Conservation (phyloP, 2,329 filamentous ascomycete genomes). For the Cladophialophora carrionii region DNA sequence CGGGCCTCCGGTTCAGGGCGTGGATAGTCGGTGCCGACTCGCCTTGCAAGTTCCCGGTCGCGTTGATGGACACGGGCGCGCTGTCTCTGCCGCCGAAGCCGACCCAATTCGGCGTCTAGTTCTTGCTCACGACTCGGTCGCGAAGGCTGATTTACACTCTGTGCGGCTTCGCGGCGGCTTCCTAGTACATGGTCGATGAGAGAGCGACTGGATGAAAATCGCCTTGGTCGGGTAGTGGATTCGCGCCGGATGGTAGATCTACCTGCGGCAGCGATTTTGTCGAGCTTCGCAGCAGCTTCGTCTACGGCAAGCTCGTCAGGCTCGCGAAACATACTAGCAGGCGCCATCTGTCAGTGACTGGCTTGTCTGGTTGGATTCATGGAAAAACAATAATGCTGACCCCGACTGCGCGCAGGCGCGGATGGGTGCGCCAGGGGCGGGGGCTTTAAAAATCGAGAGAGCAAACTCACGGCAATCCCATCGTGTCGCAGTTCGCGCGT, state of each 20-base stretch:
- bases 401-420: constrained; percentile 26
- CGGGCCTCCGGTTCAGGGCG: constrained; percentile 13
- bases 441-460: constrained; percentile 17
- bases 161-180: constrained; percentile 16
- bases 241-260: constrained; percentile 64
- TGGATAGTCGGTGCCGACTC: constrained; percentile 1
- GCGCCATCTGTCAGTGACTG: constrained; percentile 23
- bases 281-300: constrained; percentile 52
- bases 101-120: constrained; percentile 31
- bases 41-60: constrained; percentile 15
- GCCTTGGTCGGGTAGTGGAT: constrained; percentile 41
- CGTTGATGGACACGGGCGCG: constrained; percentile 16
- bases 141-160: constrained; percentile 16
- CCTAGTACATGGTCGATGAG: constrained; percentile 30
- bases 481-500: constrained; percentile 38
- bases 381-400: constrained; percentile 30
- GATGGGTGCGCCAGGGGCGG: constrained; percentile 26
- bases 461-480: constrained; percentile 56
- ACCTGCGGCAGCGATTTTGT: constrained; percentile 54
- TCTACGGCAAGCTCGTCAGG: constrained; percentile 53
- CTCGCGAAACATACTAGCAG: constrained; percentile 58
- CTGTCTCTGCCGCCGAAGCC: constrained; percentile 25
- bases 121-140: constrained; percentile 16
- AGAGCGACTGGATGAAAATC: constrained; percentile 24
- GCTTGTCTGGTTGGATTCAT: constrained; percentile 8